Evolutionary conservation across 441 rosid species (phyloP).

Genomic region (Aquilaria agallochum): DNA sequence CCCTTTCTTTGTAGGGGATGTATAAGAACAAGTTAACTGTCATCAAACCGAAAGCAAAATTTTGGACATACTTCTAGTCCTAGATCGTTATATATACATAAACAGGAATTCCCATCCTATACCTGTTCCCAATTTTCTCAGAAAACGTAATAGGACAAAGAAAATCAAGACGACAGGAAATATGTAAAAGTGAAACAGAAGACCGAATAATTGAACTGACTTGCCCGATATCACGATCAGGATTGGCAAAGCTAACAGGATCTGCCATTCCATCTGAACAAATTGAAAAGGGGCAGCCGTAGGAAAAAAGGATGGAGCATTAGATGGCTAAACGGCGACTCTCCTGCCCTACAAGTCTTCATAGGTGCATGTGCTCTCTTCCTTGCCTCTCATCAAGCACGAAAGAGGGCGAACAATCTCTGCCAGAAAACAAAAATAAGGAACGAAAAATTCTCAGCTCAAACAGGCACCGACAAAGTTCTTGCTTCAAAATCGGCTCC

Average conservation of each 20-base stretch:
- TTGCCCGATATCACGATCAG: constrained; percentile 91
- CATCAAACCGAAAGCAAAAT: no score
- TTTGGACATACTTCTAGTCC: no score
- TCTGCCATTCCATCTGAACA: constrained; percentile 99
- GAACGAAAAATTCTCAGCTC: no score
- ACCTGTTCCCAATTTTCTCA: neutral
- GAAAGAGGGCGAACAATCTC: constrained; percentile 14
- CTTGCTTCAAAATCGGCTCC: no score
- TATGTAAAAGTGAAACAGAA: neutral
- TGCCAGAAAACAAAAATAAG: neutral
- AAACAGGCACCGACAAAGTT: no score
- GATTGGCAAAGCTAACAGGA: constrained; percentile 60
- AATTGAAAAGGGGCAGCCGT: constrained; percentile 33
- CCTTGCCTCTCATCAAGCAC: constrained; percentile 54
- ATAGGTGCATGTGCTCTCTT: constrained; percentile 72
- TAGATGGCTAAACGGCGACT: constrained; percentile 42
- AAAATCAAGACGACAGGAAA: neutral
- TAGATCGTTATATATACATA: no score
- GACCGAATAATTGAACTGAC: constrained; percentile 26
- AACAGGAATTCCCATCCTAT: no score
- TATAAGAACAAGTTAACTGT: no score
- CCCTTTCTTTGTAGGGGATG: no score
- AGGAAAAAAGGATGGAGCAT: constrained; percentile 48
- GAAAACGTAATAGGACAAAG: neutral
- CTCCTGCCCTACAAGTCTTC: constrained; percentile 65